Conservation (phyloP, 129 eudicot genomes). For the Ambrosia artemisiifolia region DNA sequence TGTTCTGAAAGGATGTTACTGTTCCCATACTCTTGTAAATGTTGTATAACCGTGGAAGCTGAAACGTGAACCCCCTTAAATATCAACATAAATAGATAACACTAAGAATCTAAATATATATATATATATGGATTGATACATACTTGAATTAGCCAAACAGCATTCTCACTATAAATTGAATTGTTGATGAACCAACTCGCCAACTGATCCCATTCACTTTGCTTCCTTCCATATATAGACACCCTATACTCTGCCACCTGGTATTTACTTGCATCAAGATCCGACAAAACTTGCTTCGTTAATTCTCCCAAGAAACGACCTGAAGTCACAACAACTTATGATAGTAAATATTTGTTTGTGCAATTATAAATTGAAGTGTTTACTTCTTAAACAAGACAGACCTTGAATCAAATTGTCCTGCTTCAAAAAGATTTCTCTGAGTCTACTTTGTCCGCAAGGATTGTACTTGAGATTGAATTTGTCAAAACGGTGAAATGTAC, state of each 20-base stretch:
- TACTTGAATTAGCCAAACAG: constrained; percentile 82
- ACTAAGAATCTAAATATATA: not conserved
- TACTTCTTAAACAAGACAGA: constrained; percentile 2
- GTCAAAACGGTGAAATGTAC: constrained; percentile 74
- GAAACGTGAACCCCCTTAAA: constrained; percentile 2
- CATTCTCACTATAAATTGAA: constrained; percentile 59
- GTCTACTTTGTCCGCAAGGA: constrained; percentile 81
- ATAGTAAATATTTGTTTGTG: not conserved
- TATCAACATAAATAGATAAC: not conserved
- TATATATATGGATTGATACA: not conserved
- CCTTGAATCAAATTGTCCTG: constrained; percentile 83
- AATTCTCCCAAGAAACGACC: constrained; percentile 72
- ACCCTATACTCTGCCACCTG: constrained; percentile 79
- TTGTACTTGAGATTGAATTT: constrained; percentile 77
- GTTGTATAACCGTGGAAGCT: constrained; percentile 68
- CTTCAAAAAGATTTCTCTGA: constrained; percentile 69
- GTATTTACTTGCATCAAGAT: constrained; percentile 73
- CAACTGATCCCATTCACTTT: constrained; percentile 76
- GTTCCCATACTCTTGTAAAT: constrained; percentile 65
- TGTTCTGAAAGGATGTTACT: constrained; percentile 63
- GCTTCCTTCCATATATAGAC: constrained; percentile 76
- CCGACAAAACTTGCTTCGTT: constrained; percentile 63
- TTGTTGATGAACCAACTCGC: constrained; percentile 80
- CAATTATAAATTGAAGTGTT: not conserved
- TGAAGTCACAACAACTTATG: constrained; percentile 16